Base-by-base conservation (phyloP, 2,329 filamentous ascomycete species). In the Talaromyces sp. region DNA sequence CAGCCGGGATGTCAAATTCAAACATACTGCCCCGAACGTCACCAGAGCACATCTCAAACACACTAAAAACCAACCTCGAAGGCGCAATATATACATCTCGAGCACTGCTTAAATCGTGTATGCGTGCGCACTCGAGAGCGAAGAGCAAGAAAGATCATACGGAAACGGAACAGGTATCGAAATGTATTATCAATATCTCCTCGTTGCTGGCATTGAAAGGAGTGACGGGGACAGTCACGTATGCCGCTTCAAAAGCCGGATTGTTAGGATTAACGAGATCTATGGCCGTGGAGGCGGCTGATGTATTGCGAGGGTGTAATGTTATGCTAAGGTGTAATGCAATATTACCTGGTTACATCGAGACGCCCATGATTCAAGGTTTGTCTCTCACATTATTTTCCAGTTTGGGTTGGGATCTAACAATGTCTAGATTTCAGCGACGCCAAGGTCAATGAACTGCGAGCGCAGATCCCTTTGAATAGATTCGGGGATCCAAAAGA, bases 151-250 rank as follows among this genome's bases (percentile, higher is more conserved):
- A 54, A 6, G 29, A 22, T 10, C 10, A 17, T 17, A 3, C 13
- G 53, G 59, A 25, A 27, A 1, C 80, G 83, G 61, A 84, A 10
- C 40, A 59, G 13, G 80, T 83, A 61, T 87, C 89, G 1, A 87
- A 91, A 63, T 91, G 87, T 72, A 93, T 96, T 67, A 88, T 96
- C 76, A 96, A 96, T 73, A 81, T 97, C 25, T 88, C 91, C 0
- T 94, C 91, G 58, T 80, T 96, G 34, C 84, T 96, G 54, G 92
- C 88, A 0, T 73, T 84, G 1, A 88, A 89, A 65, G 89, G 88
- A 0, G 90, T 89, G 0, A 81, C 81, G 1, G 93, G 93, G 6
- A 88, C 89, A 13, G 85, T 89, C 4, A 86, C 88, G 0, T 95
- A 95, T 74, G 88, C 90, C 5, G 91, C 91, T 7, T 89, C 89